Evolutionary conservation across 164 flowering plant species (phyloP).

Genomic region (Amborella trichopoda): DNA sequence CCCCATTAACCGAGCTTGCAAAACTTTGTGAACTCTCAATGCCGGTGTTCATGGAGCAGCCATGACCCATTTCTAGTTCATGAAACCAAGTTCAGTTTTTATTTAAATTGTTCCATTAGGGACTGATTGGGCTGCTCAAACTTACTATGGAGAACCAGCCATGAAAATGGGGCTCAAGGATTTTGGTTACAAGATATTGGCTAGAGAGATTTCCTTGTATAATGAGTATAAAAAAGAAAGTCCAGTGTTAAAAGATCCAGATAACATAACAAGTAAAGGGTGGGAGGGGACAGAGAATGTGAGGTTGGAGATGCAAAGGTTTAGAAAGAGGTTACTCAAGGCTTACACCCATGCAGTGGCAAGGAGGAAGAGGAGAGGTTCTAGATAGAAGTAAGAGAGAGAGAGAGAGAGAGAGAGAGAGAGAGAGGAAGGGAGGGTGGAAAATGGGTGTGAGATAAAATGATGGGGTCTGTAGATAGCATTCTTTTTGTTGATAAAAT

Average conservation of each 20-base stretch:
- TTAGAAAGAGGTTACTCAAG: conserved; percentile 35
- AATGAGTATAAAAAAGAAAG: conserved; percentile 36
- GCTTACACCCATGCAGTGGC: conserved; percentile 30
- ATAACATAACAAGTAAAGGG: conserved; percentile 43
- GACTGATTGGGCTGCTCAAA: conserved; percentile 85
- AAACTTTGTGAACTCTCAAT: conserved; percentile 57
- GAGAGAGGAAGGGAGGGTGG: neutral
- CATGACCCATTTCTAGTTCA: conserved; percentile 82
- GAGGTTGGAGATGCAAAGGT: conserved; percentile 46
- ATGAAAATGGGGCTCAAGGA: conserved; percentile 64
- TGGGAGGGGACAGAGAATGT: conserved; percentile 85
- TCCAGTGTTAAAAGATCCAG: conserved; percentile 63
- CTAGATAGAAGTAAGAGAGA: too few species aligned
- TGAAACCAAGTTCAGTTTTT: conserved; percentile 63
- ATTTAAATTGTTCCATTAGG: conserved; percentile 81
- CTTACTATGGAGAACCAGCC: conserved; percentile 81
- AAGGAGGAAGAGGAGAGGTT: conserved; percentile 9
- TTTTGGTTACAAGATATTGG: conserved; percentile 51
- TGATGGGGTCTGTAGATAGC: too few species aligned
- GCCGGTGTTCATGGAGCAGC: conserved; percentile 96
- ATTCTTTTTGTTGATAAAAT: too few species aligned
- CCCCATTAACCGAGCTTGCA: conserved; percentile 51
- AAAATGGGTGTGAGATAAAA: too few species aligned
- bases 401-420: neutral
- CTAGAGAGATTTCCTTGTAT: conserved; percentile 74